Evolutionary conservation across 495 filamentous ascomycete species (phyloP).

Genomic region (Hypomontagnella submonticulosa): DNA sequence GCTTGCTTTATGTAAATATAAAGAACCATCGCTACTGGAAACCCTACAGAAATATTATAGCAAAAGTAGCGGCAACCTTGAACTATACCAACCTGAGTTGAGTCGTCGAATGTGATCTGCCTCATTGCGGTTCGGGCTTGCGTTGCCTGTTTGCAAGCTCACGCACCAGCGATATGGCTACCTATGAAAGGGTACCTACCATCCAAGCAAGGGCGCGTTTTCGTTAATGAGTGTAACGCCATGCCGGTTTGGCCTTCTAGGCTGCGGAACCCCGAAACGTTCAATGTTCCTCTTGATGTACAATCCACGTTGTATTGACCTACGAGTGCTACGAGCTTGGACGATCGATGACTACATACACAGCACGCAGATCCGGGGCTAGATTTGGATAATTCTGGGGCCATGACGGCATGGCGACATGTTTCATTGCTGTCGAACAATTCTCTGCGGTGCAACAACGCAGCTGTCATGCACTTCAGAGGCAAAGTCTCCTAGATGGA

Average conservation of each 20-base stretch:
- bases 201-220: background rate
- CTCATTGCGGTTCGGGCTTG: slow-evolving; percentile 35
- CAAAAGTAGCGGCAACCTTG: too few species aligned
- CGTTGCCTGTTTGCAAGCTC: slow-evolving; percentile 6
- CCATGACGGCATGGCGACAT: slow-evolving; percentile 22
- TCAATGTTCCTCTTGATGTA: background rate
- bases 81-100: too few species aligned
- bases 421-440: slow-evolving; percentile 31
- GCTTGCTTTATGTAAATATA: too few species aligned
- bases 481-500: slow-evolving; percentile 10
- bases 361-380: background rate
- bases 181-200: background rate
- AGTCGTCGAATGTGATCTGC: background rate
- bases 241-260: slow-evolving; percentile 7
- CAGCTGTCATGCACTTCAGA: slow-evolving; percentile 24
- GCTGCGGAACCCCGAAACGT: slow-evolving; percentile 1
- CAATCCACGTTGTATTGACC: slow-evolving; percentile 20
- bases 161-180: background rate
- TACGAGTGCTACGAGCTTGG: slow-evolving; percentile 14
- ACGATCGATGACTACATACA: slow-evolving; percentile 6
- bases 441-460: slow-evolving; percentile 36
- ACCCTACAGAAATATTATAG: too few species aligned
- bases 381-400: slow-evolving; percentile 5
- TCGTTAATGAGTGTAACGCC: background rate
- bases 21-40: too few species aligned